Evolutionary conservation across 306 rosid genomes (phyloP).

Genomic region (Astragalus glycyphyllos): DNA sequence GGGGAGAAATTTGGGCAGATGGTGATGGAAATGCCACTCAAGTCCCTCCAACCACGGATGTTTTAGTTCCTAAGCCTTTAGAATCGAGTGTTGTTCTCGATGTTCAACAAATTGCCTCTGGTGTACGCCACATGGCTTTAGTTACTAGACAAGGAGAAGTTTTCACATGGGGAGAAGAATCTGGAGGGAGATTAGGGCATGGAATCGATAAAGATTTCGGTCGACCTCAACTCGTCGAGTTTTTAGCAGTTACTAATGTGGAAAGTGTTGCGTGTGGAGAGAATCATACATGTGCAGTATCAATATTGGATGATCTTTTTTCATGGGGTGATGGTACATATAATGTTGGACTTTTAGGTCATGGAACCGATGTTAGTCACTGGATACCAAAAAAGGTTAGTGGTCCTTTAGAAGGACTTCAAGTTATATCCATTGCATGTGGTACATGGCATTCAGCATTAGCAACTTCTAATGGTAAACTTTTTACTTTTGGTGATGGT

Average conservation of each 20-base stretch:
- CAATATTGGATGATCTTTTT: constrained; percentile 78
- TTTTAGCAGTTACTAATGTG: constrained; percentile 64
- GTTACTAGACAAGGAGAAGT: constrained; percentile 99
- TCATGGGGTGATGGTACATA: constrained; percentile 94
- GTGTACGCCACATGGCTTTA: constrained; percentile 78
- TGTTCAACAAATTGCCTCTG: constrained; percentile 90
- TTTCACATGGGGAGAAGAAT: constrained; percentile 98
- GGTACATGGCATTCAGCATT: constrained; percentile 99
- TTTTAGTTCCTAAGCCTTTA: constrained; percentile 74
- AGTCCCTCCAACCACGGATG: constrained; percentile 59
- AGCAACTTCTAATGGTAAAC: constrained; percentile 83
- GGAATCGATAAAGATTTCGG: constrained; percentile 77
- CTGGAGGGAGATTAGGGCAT: constrained; percentile 95
- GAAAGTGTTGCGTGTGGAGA: constrained; percentile 93
- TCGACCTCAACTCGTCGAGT: constrained; percentile 80
- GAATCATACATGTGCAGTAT: constrained; percentile 85
- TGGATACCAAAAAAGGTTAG: constrained; percentile 88
- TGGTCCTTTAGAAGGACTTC: constrained; percentile 91
- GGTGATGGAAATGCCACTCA: constrained; percentile 59
- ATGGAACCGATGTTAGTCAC: constrained; percentile 85
- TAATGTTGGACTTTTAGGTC: constrained; percentile 90
- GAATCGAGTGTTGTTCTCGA: constrained; percentile 95
- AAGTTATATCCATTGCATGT: constrained; percentile 86
- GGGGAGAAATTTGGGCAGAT: constrained; percentile 93
- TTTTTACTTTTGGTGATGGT: constrained; percentile 98